phyloP scores from a whole-genome alignment of 768 basidiomycete species.

The Russula earlei region DNA sequence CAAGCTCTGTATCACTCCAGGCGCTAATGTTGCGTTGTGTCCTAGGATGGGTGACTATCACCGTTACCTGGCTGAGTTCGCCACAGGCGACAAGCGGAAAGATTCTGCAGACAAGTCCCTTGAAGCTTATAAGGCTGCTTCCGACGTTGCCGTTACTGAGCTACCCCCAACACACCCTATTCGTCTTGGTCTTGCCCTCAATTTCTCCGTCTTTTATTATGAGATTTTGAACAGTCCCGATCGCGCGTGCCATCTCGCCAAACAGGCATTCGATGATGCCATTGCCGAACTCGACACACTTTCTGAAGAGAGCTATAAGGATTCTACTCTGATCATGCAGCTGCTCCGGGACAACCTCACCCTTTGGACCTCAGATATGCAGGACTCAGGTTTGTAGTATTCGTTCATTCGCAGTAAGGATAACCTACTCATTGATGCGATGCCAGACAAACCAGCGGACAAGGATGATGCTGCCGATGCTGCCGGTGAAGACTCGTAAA shows the following conservation, averaged over 20 bases:
- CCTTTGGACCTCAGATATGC: slow-evolving; percentile 98
- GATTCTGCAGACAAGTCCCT: slow-evolving; percentile 95
- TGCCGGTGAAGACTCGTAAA: slow-evolving; percentile 54
- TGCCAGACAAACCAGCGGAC: slow-evolving; percentile 58
- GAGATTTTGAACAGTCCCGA: slow-evolving; percentile 98
- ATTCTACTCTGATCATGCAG: slow-evolving; percentile 96
- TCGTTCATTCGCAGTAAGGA: too few relatives aligned
- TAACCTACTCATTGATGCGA: background rate
- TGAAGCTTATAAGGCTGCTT: slow-evolving; percentile 95
- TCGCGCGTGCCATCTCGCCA: slow-evolving; percentile 44
- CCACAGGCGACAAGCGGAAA: slow-evolving; percentile 95
- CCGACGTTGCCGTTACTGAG: slow-evolving; percentile 92
- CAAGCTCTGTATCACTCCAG: background rate
- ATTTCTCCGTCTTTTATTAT: slow-evolving; percentile 99
- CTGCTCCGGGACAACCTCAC: slow-evolving; percentile 95
- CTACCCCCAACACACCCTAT: slow-evolving; percentile 95
- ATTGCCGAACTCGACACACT: slow-evolving; percentile 99
- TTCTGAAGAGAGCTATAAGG: slow-evolving; percentile 98
- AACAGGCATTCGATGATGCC: slow-evolving; percentile 98
- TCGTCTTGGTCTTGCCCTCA: slow-evolving; percentile 94
- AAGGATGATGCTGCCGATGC: slow-evolving; percentile 61
- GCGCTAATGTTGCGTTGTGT: slow-evolving; percentile 9
- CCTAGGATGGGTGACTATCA: slow-evolving; percentile 99
- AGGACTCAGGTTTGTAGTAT: slow-evolving; percentile 63
- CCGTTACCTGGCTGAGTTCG: slow-evolving; percentile 98